Evolutionary conservation across 768 basidiomycete species (phyloP).

Genomic region (Rhizopogon vulgaris): DNA sequence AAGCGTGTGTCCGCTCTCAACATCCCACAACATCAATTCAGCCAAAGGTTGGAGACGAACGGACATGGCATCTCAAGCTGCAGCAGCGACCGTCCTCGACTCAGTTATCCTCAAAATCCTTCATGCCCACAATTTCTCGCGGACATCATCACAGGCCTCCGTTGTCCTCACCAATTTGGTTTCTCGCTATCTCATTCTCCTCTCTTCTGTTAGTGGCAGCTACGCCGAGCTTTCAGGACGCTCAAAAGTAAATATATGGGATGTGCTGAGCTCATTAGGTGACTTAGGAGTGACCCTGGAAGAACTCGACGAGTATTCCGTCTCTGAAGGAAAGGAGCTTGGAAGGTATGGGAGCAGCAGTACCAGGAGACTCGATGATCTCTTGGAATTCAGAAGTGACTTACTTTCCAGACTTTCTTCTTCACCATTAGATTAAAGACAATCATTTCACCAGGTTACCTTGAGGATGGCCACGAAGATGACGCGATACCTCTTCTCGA

Average conservation of each 20-base stretch:
- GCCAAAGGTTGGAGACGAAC: background rate
- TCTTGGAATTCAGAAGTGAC: conserved; percentile 65
- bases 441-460: conserved; percentile 43
- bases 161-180: conserved; percentile 70
- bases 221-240: conserved; percentile 77
- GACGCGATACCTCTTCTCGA: conserved; percentile 52
- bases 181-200: conserved; percentile 62
- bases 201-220: conserved; percentile 61
- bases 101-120: conserved; percentile 62
- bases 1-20: background rate
- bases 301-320: conserved; percentile 62
- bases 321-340: conserved; percentile 64
- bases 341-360: conserved; percentile 62
- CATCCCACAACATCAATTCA: background rate
- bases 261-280: conserved; percentile 61
- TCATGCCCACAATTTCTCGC: conserved; percentile 72
- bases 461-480: conserved; percentile 51
- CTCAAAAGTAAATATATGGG: conserved; percentile 45
- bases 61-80: conserved; percentile 31
- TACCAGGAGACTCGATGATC: conserved; percentile 60
- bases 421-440: conserved; percentile 2
- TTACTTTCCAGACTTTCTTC: conserved; percentile 27
- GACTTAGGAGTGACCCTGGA: conserved; percentile 69
- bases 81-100: conserved; percentile 58
- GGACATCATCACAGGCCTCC: conserved; percentile 68